Evolutionary conservation across 1,284 basidiomycete species (phyloP).

Genomic region (Ustilago xerochloae): DNA sequence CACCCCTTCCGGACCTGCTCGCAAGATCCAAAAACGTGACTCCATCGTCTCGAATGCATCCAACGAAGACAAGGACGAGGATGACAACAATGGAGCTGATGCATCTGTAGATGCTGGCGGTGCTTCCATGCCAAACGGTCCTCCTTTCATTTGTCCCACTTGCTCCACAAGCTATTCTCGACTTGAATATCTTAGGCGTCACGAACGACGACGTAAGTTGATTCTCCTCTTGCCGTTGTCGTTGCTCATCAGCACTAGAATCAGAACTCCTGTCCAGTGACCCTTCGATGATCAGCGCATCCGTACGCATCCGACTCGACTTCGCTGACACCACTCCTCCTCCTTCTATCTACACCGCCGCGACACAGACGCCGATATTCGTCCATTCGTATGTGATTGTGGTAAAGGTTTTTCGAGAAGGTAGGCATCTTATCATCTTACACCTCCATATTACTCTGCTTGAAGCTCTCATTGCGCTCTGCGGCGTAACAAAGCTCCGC

Average conservation of each 20-base stretch:
- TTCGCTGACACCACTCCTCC: too few species aligned
- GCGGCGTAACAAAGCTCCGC: too few species aligned
- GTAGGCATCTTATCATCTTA: constrained; percentile 22
- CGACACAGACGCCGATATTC: constrained; percentile 60
- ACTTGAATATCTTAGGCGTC: constrained; percentile 65
- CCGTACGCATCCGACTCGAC: too few species aligned
- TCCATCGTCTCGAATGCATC: constrained; percentile 32
- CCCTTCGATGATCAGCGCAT: too few species aligned
- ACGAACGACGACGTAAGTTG: constrained; percentile 63
- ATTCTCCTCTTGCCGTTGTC: too few species aligned
- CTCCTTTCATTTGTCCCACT: constrained; percentile 65
- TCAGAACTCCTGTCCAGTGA: too few species aligned
- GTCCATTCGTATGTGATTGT: constrained; percentile 66
- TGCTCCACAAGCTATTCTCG: constrained; percentile 66
- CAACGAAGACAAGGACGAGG: constrained; percentile 26
- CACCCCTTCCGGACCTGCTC: constrained; percentile 26
- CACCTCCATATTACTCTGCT: not conserved
- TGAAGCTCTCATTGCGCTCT: too few species aligned
- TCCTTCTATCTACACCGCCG: not conserved
- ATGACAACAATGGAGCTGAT: constrained; percentile 13
- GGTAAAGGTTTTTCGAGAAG: constrained; percentile 66
- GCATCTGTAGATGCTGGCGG: constrained; percentile 20
- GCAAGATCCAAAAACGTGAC: constrained; percentile 42
- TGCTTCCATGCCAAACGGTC: constrained; percentile 50
- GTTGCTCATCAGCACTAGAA: too few species aligned